phyloP scores from a whole-genome alignment of 2,329 filamentous ascomycete genomes.

The Colletotrichum magnum region DNA sequence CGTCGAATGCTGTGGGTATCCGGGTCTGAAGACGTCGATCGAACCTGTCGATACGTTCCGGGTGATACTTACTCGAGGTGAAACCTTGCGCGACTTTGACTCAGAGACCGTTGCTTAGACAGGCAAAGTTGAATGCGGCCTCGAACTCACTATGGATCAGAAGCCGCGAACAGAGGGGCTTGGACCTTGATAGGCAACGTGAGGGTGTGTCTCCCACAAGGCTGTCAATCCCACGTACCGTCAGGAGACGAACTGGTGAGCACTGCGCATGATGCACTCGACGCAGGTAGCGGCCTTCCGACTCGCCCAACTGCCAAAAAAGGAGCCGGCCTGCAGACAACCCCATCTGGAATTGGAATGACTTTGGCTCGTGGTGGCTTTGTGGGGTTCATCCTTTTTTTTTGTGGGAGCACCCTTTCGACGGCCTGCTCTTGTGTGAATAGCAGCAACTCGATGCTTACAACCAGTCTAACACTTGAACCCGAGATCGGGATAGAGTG shows the following conservation, averaged over 20 bases:
- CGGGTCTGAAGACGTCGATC: not conserved
- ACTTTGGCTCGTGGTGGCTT: not conserved
- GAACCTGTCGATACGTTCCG: not conserved
- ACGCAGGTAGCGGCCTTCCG: not conserved
- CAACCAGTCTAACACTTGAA: no score
- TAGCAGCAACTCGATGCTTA: not conserved
- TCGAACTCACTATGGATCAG: slow-evolving; percentile 3
- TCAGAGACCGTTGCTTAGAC: not conserved
- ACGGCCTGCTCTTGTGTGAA: not conserved
- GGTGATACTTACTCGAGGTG: not conserved
- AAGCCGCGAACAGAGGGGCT: slow-evolving; percentile 3
- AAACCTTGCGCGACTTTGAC: not conserved
- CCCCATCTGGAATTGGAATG: not conserved
- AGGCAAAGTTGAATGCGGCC: not conserved
- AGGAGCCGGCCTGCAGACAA: not conserved
- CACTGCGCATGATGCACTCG: slow-evolving; percentile 5
- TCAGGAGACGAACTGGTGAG: slow-evolving; percentile 10
- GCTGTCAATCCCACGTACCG: not conserved
- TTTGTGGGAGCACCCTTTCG: not conserved
- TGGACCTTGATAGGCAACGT: not conserved
- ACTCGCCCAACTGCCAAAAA: not conserved
- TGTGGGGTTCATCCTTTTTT: not conserved
- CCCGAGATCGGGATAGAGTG: not conserved
- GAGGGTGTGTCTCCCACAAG: not conserved
- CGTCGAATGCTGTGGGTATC: no score